Evolutionary conservation across 1,284 basidiomycete species (phyloP), one percentile per base, ranked within the genome.

Genomic region (Dichomitus squalens): DNA sequence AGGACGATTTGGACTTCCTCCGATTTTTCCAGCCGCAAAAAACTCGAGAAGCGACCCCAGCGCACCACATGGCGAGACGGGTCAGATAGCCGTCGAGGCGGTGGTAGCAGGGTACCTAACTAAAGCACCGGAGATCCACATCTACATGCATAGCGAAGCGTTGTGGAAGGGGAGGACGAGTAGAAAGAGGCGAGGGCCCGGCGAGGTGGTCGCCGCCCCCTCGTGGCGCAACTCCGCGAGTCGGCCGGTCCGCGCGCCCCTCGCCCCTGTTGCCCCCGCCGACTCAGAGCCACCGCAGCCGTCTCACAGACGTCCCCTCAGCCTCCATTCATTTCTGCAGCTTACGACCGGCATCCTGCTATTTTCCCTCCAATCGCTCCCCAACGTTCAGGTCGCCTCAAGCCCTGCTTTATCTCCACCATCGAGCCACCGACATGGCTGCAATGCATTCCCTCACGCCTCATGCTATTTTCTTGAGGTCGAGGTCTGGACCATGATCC

Each of bases 21-120:
- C 35, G 52, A 53, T 47, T 55, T 55, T 52, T 52, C 18, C 34
- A 52, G 29, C 55, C 50, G 55, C 55, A 47, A 52, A 21, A 49
- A 21, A 20, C n/a, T 48, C 14, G 46, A 27, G 3, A n/a, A 18
- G 41, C 4, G 9, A 31, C 34, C 29, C 6, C 18, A 20, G 25
- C 18, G 12, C 16, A 20, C n/a, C 49, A 21, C 16, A 9, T 29
- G 11, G 23, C 33, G 33, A 29, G 12, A 34, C 4, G 21, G 33
- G 27, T n/a, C 11, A 27, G 12, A 52, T 14, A n/a, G 21, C 6
- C 14, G 39, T 11, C 39, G 12, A 34, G 18, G 18, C 8, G 8
- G 9, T 1, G 8, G 23, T 16, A 39, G 23, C n/a, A n/a, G n/a
- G n/a, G n/a, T n/a, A n/a, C n/a, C n/a, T n/a, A n/a, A n/a, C n/a